Evolutionary conservation across 2,329 filamentous ascomycete species (phyloP), one percentile per base, ranked within the genome.

Genomic region (Trichoderma lentiforme): DNA sequence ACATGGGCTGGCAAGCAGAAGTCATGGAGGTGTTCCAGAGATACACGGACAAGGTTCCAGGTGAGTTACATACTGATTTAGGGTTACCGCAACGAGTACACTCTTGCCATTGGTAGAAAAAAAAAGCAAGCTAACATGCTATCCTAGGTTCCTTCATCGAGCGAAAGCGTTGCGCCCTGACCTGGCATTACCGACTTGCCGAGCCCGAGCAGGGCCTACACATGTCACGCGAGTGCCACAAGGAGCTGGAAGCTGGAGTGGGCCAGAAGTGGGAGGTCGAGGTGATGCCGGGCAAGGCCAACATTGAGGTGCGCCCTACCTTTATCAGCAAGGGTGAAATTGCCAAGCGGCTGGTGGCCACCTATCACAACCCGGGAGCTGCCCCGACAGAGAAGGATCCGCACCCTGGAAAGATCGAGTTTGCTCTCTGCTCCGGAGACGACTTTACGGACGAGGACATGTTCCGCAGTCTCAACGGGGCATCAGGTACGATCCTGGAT

Each of bases 271-370:
- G 92, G 88, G 94, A 97, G 62, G 93, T 98, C 4, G 95, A 98
- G 78, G 94, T 99, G 73, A 98, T 98, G 94, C 89, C 91, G 0
- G 96, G 96, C 77, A 99, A 98, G 84, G 95, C 95, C 73, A 98
- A 98, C 80, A 86, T 99, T 30, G 96, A 99, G 82, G 95, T 98
- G 36, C 91, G 96, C n/a, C 95, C 95, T 32, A 95, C 91, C 1
- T 97, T 97, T 78, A 94, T 99, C 84, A 98, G 98, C 87, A 99
- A 99, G 85, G 96, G 96, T 34, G 94, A 97, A 82, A 98, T 98
- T 75, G 93, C 91, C 18, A 95, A 94, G 83, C 90, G 91, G 6
- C 87, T 99, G 21, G 90, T 98, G 47, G 84, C 89, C 26, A 90
- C 90, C 62, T 97, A 97, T 81, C 90, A 86, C 76, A 82, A 82